phyloP scores from a whole-genome alignment of 306 rosid species.

The Spatholobus suberectus region DNA sequence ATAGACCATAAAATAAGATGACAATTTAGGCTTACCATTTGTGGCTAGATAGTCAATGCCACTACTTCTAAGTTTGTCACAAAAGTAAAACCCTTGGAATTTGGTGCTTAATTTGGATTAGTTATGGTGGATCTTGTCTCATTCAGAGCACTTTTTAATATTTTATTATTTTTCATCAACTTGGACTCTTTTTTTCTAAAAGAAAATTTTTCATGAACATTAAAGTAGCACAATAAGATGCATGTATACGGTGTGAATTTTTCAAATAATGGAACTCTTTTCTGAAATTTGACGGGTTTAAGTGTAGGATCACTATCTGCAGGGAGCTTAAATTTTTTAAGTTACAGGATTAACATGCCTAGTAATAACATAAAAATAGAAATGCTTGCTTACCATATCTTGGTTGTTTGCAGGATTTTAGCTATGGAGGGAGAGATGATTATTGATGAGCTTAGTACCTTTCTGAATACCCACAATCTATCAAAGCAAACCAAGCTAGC shows the following conservation, averaged over 20 bases:
- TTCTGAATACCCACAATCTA: conserved; percentile 20
- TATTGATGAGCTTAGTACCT: neutral
- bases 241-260: no score
- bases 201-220: no score
- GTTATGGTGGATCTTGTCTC: no score
- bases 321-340: no score
- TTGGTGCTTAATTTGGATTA: no score
- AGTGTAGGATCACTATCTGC: no score
- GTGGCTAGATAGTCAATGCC: neutral
- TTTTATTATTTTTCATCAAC: neutral
- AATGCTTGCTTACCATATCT: neutral
- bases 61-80: neutral
- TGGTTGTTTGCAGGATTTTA: conserved; percentile 39
- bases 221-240: no score
- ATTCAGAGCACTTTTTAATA: no score
- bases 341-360: neutral
- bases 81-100: conserved; percentile 11
- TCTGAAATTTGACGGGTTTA: no score
- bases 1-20: neutral
- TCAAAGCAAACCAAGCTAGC: conserved; percentile 31
- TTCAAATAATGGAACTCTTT: no score
- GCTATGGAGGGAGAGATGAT: no score
- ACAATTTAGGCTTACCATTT: neutral
- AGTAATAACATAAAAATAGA: neutral
- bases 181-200: neutral